Evolutionary conservation across 306 rosid species (phyloP).

Genomic region (Sphenostylis stenocarpa): DNA sequence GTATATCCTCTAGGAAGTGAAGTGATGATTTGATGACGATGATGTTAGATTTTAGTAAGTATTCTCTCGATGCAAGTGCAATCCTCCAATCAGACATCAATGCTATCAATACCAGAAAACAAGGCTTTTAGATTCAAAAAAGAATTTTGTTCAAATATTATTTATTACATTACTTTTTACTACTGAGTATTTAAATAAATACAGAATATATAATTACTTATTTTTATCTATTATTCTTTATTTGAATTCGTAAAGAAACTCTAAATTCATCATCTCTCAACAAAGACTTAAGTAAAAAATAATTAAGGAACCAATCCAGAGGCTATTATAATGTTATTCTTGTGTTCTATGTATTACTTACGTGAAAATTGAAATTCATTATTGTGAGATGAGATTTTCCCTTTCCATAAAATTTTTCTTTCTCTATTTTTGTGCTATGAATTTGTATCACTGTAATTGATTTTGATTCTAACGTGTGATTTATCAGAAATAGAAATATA

Average conservation of each 20-base stretch:
- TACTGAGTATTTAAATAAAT: background rate
- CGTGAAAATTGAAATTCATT: background rate
- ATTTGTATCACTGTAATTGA: background rate
- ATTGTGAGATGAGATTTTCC: background rate
- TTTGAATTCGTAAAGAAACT: background rate
- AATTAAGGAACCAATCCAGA: background rate
- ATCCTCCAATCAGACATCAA: conserved; percentile 22
- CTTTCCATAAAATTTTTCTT: background rate
- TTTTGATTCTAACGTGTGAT: background rate
- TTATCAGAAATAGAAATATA: background rate
- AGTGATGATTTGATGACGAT: conserved; percentile 34
- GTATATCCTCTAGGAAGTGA: conserved; percentile 34
- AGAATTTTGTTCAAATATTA: background rate
- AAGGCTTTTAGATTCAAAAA: conserved; percentile 24
- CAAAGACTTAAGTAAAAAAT: background rate
- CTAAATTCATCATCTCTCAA: background rate
- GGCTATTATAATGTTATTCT: background rate
- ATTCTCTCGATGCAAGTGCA: conserved; percentile 24
- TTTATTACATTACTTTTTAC: background rate
- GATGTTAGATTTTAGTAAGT: conserved; percentile 43
- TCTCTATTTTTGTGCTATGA: background rate
- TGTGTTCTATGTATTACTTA: background rate
- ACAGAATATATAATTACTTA: background rate
- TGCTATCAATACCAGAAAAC: conserved; percentile 44
- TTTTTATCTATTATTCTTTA: background rate